Evolutionary conservation across 495 filamentous ascomycete genomes (phyloP).

Genomic region (Penicillium malachiteum): DNA sequence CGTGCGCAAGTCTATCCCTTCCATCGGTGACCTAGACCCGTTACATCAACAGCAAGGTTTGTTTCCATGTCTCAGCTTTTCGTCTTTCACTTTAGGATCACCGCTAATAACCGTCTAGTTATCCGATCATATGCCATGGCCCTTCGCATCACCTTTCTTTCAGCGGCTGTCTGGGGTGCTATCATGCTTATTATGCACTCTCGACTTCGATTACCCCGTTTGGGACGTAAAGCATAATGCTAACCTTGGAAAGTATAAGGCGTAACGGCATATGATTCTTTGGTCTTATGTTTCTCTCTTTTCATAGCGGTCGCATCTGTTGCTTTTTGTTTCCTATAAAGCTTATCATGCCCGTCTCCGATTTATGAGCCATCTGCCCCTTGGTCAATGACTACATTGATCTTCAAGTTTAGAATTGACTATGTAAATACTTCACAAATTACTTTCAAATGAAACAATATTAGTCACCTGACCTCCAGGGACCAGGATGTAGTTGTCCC

Average conservation of each 20-base stretch:
- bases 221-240: slow-evolving; percentile 41
- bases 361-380: too few relatives aligned
- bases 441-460: too few relatives aligned
- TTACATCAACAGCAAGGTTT: slow-evolving; percentile 53
- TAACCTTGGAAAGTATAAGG: background rate
- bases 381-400: too few relatives aligned
- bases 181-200: slow-evolving; percentile 51
- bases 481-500: too few relatives aligned
- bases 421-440: too few relatives aligned
- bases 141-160: slow-evolving; percentile 55
- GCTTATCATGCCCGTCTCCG: too few relatives aligned
- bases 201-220: slow-evolving; percentile 52
- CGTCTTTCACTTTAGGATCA: background rate
- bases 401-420: too few relatives aligned
- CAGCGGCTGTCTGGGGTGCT: slow-evolving; percentile 47
- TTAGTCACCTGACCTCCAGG: too few relatives aligned
- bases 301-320: too few relatives aligned
- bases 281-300: background rate
- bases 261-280: background rate
- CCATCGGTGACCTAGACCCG: slow-evolving; percentile 47
- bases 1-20: slow-evolving; percentile 55
- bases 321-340: too few relatives aligned
- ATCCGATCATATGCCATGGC: slow-evolving; percentile 58
- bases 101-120: slow-evolving; percentile 39
- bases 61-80: slow-evolving; percentile 1